Base-by-base conservation (phyloP, 441 rosid genomes). In the Breynia disticha region DNA sequence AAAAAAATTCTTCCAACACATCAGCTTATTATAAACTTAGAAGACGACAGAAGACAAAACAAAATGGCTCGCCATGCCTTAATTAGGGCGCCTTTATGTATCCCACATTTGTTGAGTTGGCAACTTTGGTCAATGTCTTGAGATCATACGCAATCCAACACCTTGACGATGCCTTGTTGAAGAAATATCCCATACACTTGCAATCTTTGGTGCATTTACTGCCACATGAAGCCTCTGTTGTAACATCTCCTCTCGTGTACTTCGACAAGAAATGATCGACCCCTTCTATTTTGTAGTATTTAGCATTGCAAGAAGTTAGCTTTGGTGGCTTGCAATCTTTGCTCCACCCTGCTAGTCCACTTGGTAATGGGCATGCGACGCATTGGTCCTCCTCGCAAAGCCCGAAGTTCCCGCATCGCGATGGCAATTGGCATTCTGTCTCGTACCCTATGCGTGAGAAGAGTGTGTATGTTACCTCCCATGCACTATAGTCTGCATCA, bases 71-170 rank as follows among this genome's bases (percentile, higher is more conserved):
- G 15, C 44, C 7, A 48, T 17, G 10, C 9, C 20, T 16, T 1
- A 48, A 7, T 48, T 16, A 48, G 13, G 55, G 44, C 4, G 55
- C 41, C 44, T 52, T 52, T 11, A 52, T 32, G 44, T 52, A 52
- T 16, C 43, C 55, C 55, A 52, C 11, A 35, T 52, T 44, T 7
- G 55, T 52, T 38, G 41, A 32, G 35, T 52, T 52, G 9, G 19
- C 55, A n/a, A 52, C 55, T 17, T 16, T 52, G 55, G 43, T 52
- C 44, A 85, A 59, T 9, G 96, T 84, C 70, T 53, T 81, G 19
- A 79, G 69, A 46, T 82, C 94, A 49, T 73, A 72, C 55, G 78
- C 86, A 49, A 80, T 61, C 94, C 86, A 84, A 41, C 90, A 78
- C 63, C 32, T 72, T 0, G 76, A 73, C 11, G 69, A 56, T 19